phyloP scores from a whole-genome alignment of 1,284 basidiomycete genomes.

The Sporisorium graminicola region DNA sequence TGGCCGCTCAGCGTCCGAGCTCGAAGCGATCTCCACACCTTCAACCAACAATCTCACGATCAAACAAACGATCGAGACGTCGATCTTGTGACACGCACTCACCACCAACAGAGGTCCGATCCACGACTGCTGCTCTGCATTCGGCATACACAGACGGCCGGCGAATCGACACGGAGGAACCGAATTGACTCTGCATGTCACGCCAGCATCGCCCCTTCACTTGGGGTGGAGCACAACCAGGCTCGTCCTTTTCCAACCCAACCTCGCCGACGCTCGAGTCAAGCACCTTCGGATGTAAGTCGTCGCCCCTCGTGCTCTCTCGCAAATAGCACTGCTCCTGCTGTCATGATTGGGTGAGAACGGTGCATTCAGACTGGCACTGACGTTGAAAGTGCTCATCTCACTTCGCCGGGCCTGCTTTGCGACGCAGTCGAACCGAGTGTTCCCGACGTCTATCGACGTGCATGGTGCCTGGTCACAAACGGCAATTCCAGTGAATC shows the following conservation, averaged over 20 bases:
- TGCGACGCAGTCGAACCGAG: slow-evolving; percentile 28
- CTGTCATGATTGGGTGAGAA: neutral
- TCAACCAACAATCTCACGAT: neutral
- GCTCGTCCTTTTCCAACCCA: slow-evolving; percentile 26
- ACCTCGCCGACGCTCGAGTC: slow-evolving; percentile 26
- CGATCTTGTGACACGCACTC: neutral
- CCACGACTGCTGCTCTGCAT: neutral
- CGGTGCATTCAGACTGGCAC: neutral
- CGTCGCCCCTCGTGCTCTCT: too few species aligned
- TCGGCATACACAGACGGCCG: neutral
- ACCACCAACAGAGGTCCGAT: neutral
- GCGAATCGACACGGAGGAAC: neutral
- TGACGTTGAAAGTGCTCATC: neutral
- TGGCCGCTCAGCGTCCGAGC: neutral
- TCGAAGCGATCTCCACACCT: neutral
- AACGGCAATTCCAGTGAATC: neutral
- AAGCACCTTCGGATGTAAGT: slow-evolving; percentile 34
- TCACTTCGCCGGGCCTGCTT: neutral
- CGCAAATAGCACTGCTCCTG: too few species aligned
- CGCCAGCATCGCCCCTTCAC: slow-evolving; percentile 38
- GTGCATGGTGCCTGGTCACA: slow-evolving; percentile 15
- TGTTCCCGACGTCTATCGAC: slow-evolving; percentile 31
- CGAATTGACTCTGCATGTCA: slow-evolving; percentile 16
- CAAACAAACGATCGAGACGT: neutral
- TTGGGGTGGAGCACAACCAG: slow-evolving; percentile 39